Percentiles rank a stretch among this genome's conserved stretches.
Conservation (phyloP, 139 green algal genomes). For the Deuterostichococcus epilithicus region DNA sequence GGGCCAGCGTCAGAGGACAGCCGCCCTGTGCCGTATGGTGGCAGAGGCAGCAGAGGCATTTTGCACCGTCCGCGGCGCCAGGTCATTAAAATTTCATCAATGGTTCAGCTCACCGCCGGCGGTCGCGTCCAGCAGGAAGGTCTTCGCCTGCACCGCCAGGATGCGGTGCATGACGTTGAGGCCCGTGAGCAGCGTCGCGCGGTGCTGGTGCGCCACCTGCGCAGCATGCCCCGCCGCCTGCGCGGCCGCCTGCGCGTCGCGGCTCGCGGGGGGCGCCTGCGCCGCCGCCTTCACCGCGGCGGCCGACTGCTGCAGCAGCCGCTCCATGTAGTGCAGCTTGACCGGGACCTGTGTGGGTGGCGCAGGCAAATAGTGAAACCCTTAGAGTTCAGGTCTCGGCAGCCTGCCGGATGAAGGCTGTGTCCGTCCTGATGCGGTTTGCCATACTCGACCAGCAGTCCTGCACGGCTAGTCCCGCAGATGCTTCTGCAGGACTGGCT, state of each 20-base stretch:
- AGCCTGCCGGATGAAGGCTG: too few relatives aligned
- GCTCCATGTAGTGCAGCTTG: slow-evolving; percentile 78
- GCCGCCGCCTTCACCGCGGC: neutral
- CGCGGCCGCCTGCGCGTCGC: neutral
- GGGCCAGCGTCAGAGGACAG: too few relatives aligned
- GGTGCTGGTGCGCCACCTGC: neutral
- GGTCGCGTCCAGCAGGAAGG: slow-evolving; percentile 29
- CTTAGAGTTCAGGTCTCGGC: too few relatives aligned
- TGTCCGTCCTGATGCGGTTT: too few relatives aligned
- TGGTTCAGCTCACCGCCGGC: neutral
- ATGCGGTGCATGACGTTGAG: slow-evolving; percentile 37
- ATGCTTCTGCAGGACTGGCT: too few relatives aligned
- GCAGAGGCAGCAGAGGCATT: too few relatives aligned
- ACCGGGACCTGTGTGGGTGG: slow-evolving; percentile 36
- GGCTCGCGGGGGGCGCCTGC: neutral
- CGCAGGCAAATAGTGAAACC: too few relatives aligned
- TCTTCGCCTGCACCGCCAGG: slow-evolving; percentile 29
- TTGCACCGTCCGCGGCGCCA: too few relatives aligned
- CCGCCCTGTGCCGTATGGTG: too few relatives aligned
- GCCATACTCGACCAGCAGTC: too few relatives aligned
- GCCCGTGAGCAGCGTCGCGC: slow-evolving; percentile 1
- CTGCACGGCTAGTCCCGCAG: too few relatives aligned
- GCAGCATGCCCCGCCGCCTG: neutral
- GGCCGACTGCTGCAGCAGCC: slow-evolving; percentile 37
- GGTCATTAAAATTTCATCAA: too few relatives aligned